Percentiles rank a stretch among this genome's conserved stretches.
Evolutionary conservation across 176 grass and related monocot species (phyloP).

Genomic region (Triticum monococcum): DNA sequence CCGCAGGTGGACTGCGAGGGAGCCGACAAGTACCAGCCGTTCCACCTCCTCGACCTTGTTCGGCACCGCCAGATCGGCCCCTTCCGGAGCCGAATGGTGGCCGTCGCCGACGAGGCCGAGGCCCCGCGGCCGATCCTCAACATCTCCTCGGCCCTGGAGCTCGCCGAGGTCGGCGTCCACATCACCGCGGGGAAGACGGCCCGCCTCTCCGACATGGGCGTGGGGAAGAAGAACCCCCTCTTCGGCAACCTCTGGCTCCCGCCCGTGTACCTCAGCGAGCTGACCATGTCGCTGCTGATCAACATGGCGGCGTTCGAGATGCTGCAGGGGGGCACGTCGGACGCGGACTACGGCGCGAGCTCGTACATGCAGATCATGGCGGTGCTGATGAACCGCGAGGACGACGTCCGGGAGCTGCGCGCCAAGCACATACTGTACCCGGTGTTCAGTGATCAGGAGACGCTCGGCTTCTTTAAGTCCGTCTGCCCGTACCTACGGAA

Average conservation of each 20-base stretch:
- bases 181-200: not conserved
- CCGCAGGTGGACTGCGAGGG: not conserved
- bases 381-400: not conserved
- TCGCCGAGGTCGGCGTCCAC: not conserved
- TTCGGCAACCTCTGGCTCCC: not conserved
- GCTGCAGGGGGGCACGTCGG: not conserved
- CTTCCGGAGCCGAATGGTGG: not conserved
- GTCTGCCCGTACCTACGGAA: not conserved
- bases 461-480: constrained; percentile 10
- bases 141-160: not conserved
- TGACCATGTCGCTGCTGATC: not conserved
- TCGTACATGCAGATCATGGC: not conserved
- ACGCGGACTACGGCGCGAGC: not conserved
- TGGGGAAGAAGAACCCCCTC: not conserved
- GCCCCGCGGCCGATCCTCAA: not conserved
- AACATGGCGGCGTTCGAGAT: constrained; percentile 4
- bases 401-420: not conserved
- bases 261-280: not conserved
- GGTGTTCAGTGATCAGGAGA: not conserved
- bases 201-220: not conserved
- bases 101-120: not conserved
- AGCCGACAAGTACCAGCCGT: not conserved
- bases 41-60: constrained; percentile 6
- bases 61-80: not conserved
- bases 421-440: not conserved